A percentile compares a stretch with the other conserved stretches of the same genome.
These are phyloP conservation scores for Fusarium nisikadoi DNA, from an alignment of 2,329 filamentous ascomycete genomes.

Conservation along the genomic window DNA sequence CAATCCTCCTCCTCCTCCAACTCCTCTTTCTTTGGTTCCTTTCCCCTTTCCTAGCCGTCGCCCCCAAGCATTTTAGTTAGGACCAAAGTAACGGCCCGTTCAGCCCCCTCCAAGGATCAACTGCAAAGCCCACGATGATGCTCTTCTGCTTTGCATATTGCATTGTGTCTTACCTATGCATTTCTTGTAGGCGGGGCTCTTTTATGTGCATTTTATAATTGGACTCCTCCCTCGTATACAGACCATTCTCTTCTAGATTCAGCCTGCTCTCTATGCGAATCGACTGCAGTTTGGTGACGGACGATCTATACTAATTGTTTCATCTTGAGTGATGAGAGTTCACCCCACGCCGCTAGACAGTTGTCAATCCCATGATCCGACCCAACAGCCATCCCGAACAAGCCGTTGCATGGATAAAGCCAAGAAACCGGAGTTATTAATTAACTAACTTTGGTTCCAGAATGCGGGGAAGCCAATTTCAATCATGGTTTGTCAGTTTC, in stretches of 20 bases:
- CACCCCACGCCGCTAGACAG: conserved; percentile 33
- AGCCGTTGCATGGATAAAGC: not conserved
- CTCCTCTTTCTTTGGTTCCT: not conserved
- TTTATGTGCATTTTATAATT: not conserved
- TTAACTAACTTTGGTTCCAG: conserved; percentile 6
- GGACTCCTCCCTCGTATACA: not conserved
- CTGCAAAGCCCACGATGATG: conserved; percentile 25
- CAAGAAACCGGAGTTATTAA: conserved; percentile 18
- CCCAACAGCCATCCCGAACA: conserved; percentile 19
- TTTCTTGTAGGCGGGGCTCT: not conserved
- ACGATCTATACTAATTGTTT: not conserved
- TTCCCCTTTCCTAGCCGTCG: conserved; percentile 10
- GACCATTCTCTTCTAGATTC: not conserved
- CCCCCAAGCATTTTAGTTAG: conserved; percentile 10
- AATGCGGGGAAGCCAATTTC: conserved; percentile 18
- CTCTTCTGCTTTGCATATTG: conserved; percentile 7
- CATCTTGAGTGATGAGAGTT: not conserved
- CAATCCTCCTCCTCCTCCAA: conserved; percentile 31
- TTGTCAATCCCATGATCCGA: conserved; percentile 36
- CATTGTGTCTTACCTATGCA: conserved; percentile 3
- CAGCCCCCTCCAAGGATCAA: conserved; percentile 32
- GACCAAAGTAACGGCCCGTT: conserved; percentile 11
- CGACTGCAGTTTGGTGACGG: not conserved
- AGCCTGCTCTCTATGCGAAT: not conserved
- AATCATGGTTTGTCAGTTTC: not conserved